phyloP scores from a whole-genome alignment of 371 early-diverging fungal genomes.

The Umbelopsis sp. region DNA sequence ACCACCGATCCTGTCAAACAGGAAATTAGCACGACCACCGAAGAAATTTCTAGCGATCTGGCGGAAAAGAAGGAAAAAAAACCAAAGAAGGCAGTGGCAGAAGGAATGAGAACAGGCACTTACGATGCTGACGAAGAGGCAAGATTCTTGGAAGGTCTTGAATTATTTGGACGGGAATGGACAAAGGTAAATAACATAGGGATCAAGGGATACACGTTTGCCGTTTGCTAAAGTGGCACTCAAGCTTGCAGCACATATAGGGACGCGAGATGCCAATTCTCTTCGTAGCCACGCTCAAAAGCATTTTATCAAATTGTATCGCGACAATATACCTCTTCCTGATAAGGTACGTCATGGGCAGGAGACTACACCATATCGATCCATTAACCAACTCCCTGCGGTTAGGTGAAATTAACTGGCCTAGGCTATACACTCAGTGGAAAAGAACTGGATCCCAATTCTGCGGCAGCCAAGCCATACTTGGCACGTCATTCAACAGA shows the following conservation, averaged over 20 bases:
- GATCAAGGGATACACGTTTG: not conserved
- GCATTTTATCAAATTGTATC: slow-evolving; percentile 85
- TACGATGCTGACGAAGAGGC: slow-evolving; percentile 81
- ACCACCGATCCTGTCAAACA: not conserved
- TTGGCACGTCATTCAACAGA: slow-evolving; percentile 39
- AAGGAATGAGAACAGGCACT: slow-evolving; percentile 69
- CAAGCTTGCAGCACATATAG: slow-evolving; percentile 72
- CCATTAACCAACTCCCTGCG: not conserved
- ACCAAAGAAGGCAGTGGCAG: slow-evolving; percentile 44
- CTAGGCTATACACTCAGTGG: slow-evolving; percentile 90
- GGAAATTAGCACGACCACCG: not conserved
- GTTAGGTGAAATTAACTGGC: slow-evolving; percentile 72
- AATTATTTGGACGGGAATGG: slow-evolving; percentile 85
- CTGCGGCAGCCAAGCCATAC: slow-evolving; percentile 84
- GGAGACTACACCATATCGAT: not conserved
- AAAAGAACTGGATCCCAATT: slow-evolving; percentile 83
- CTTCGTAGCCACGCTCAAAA: slow-evolving; percentile 91
- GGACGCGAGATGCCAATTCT: slow-evolving; percentile 80
- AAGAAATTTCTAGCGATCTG: not conserved
- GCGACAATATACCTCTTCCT: slow-evolving; percentile 81
- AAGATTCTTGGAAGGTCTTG: slow-evolving; percentile 77
- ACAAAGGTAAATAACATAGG: slow-evolving; percentile 46
- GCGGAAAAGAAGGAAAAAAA: slow-evolving; percentile 39
- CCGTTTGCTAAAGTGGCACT: not conserved
- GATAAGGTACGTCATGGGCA: slow-evolving; percentile 52